Conservation (phyloP, 2,329 filamentous ascomycete genomes). For the Fonsecaea monophora region DNA sequence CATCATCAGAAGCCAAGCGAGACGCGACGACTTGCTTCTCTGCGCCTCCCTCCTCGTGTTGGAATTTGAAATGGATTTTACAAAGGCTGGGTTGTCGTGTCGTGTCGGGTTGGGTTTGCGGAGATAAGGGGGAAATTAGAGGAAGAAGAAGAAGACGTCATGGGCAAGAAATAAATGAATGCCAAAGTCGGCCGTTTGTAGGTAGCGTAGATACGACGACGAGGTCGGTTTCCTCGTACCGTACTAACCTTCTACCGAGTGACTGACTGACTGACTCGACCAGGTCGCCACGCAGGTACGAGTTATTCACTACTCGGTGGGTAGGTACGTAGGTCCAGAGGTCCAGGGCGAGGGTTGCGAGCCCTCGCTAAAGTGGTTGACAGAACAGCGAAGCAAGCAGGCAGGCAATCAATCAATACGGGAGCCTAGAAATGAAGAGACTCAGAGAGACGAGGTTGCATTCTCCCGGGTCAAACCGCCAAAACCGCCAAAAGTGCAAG, state of each 20-base stretch:
- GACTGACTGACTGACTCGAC: background rate
- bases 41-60: background rate
- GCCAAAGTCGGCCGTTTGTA: too few relatives aligned
- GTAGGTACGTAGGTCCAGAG: background rate
- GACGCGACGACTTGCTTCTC: background rate
- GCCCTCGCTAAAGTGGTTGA: background rate
- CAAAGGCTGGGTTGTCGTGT: too few relatives aligned
- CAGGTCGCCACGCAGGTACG: background rate
- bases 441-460: background rate
- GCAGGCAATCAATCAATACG: background rate
- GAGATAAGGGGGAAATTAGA: background rate
- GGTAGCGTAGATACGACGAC: too few relatives aligned
- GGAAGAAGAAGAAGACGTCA: too few relatives aligned
- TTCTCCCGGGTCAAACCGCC: too few relatives aligned
- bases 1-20: background rate
- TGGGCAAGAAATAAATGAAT: too few relatives aligned
- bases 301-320: background rate
- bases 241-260: too few relatives aligned
- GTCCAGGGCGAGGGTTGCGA: background rate
- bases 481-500: slow-evolving; percentile 4
- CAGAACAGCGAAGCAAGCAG: background rate
- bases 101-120: background rate
- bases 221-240: background rate
- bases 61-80: background rate
- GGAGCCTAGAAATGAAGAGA: background rate